Evolutionary conservation across 495 filamentous ascomycete genomes (phyloP).

Genomic region (Oleoguttula mirabilis): DNA sequence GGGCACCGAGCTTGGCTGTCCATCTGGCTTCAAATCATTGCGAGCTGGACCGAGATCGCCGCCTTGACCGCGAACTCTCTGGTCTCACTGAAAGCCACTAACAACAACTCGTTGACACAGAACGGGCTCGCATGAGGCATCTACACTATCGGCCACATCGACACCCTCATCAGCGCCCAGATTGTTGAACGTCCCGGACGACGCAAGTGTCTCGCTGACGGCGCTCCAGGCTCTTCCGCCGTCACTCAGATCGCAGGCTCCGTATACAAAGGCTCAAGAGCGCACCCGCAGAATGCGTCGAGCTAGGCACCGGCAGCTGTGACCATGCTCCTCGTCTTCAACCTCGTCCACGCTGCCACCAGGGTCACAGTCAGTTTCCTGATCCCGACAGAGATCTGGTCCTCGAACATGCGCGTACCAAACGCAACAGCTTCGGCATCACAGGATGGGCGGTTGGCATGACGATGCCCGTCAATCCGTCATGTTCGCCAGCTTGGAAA

Average conservation of each 20-base stretch:
- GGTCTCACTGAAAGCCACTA: slow-evolving; percentile 14
- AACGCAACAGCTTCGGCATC: slow-evolving; percentile 46
- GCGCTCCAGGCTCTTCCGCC: slow-evolving; percentile 4
- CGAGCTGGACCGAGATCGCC: slow-evolving; percentile 40
- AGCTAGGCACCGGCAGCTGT: slow-evolving; percentile 32
- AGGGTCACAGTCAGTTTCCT: slow-evolving; percentile 46
- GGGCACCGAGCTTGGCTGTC: slow-evolving; percentile 38
- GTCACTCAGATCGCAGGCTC: slow-evolving; percentile 1
- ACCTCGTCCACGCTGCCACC: slow-evolving; percentile 37
- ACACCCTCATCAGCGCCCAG: slow-evolving; percentile 43
- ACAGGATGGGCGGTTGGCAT: slow-evolving; percentile 46
- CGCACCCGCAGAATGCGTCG: background rate
- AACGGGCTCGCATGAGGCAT: slow-evolving; percentile 42
- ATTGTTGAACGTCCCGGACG: slow-evolving; percentile 42
- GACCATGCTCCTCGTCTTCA: slow-evolving; percentile 39
- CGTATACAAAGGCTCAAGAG: slow-evolving; percentile 13
- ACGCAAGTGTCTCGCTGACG: slow-evolving; percentile 29
- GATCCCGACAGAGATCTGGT: slow-evolving; percentile 44
- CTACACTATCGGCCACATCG: slow-evolving; percentile 43
- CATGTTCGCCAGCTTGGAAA: background rate
- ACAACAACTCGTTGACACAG: slow-evolving; percentile 33
- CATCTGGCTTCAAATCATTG: slow-evolving; percentile 45
- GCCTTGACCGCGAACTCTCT: slow-evolving; percentile 26
- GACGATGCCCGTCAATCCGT: slow-evolving; percentile 41
- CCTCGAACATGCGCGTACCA: slow-evolving; percentile 39